Evolutionary conservation across 306 rosid species (phyloP).

Genomic region (Cucumis hystrix): DNA sequence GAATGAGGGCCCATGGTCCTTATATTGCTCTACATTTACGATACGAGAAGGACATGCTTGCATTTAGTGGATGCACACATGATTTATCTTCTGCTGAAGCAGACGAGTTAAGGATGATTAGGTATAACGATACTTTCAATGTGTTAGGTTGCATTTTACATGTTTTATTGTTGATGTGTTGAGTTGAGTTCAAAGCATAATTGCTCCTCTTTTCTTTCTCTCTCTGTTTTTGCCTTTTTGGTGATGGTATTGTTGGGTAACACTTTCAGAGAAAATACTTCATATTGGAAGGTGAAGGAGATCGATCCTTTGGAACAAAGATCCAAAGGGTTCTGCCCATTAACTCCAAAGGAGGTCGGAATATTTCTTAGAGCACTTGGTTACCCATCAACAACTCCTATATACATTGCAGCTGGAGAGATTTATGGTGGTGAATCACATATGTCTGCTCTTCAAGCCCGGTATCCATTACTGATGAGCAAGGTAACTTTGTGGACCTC

Average conservation of each 20-base stretch:
- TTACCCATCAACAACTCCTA: conserved; percentile 69
- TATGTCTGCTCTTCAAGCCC: conserved; percentile 61
- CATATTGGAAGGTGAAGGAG: conserved; percentile 84
- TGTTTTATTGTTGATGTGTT: not conserved
- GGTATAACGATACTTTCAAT: conserved; percentile 25
- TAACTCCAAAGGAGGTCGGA: conserved; percentile 93
- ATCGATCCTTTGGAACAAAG: conserved; percentile 72
- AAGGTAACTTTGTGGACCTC: conserved; percentile 34
- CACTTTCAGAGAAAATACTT: conserved; percentile 53
- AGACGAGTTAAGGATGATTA: conserved; percentile 53
- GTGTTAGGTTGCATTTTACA: not conserved
- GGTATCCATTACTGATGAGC: conserved; percentile 70
- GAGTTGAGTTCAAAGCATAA: not conserved
- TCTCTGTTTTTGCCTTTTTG: not conserved
- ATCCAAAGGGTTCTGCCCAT: conserved; percentile 78
- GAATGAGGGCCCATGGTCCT: conserved; percentile 82
- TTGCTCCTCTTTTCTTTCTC: not conserved
- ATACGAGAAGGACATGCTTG: conserved; percentile 96
- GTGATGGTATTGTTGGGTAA: not conserved
- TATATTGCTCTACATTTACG: conserved; percentile 89
- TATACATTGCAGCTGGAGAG: conserved; percentile 93
- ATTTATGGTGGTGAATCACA: conserved; percentile 79
- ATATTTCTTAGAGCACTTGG: conserved; percentile 80
- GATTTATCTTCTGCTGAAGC: conserved; percentile 61
- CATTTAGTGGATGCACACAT: conserved; percentile 95